A percentile compares a stretch with the other conserved stretches of the same genome.
These are phyloP conservation scores for Hypoxylon lienhwacheense DNA, from an alignment of 495 filamentous ascomycete genomes.

Conservation along the genomic window DNA sequence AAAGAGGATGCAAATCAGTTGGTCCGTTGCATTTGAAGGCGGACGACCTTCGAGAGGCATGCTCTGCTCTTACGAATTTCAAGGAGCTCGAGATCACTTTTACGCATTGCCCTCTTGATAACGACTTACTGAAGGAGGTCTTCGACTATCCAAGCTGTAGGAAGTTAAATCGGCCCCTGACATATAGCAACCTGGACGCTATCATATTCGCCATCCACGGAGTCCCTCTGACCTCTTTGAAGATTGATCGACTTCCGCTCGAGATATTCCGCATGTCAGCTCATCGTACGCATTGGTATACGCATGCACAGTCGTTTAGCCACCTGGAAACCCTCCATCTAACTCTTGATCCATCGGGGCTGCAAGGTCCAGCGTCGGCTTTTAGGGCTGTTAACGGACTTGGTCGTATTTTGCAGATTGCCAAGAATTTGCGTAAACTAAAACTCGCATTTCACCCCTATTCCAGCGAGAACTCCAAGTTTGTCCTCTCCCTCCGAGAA, in stretches of 20 bases:
- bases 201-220: conserved; percentile 49
- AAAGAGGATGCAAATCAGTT: conserved; percentile 38
- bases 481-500: conserved; percentile 44
- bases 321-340: conserved; percentile 44
- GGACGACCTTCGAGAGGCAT: conserved; percentile 45
- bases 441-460: conserved; percentile 50
- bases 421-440: conserved; percentile 42
- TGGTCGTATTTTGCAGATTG: conserved; percentile 48
- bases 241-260: conserved; percentile 51
- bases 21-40: conserved; percentile 46
- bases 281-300: conserved; percentile 49
- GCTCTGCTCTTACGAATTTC: conserved; percentile 49
- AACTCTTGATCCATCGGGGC: conserved; percentile 43
- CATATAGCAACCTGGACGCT: conserved; percentile 48
- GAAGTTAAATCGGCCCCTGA: conserved; percentile 46
- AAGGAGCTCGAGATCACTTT: conserved; percentile 48
- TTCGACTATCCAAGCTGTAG: conserved; percentile 47
- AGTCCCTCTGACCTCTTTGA: conserved; percentile 42
- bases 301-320: conserved; percentile 47
- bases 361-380: conserved; percentile 40
- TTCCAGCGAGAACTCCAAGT: conserved; percentile 46
- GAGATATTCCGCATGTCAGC: conserved; percentile 45
- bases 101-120: conserved; percentile 46
- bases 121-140: conserved; percentile 43
- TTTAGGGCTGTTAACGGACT: conserved; percentile 49